A percentile compares a stretch with the other conserved stretches of the same genome.
These are phyloP conservation scores for Aschersonia sp. DNA, from an alignment of 2,329 filamentous ascomycete species.

Conservation along the genomic window DNA sequence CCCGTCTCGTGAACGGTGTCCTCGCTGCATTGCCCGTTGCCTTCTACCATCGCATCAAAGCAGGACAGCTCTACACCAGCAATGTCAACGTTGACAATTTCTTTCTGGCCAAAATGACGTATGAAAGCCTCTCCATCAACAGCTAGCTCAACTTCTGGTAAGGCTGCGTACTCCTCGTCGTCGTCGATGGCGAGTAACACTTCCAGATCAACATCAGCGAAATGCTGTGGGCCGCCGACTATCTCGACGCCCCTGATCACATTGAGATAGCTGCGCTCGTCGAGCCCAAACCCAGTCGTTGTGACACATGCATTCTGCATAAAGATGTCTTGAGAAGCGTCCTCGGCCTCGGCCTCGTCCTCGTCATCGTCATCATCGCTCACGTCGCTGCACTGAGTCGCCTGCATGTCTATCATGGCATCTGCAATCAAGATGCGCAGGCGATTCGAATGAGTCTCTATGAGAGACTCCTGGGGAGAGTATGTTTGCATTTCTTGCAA, in stretches of 20 bases:
- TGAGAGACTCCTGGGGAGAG: too few species aligned
- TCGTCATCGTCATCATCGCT: slow-evolving; percentile 1
- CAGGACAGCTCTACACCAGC: slow-evolving; percentile 6
- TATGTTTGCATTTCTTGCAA: too few species aligned
- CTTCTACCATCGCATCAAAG: slow-evolving; percentile 1
- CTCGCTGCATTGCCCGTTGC: not conserved
- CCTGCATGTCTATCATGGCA: too few species aligned
- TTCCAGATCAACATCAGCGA: slow-evolving; percentile 12
- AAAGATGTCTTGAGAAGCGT: slow-evolving; percentile 1
- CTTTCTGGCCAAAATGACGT: slow-evolving; percentile 8
- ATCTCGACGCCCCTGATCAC: slow-evolving; percentile 15
- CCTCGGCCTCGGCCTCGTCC: slow-evolving; percentile 2
- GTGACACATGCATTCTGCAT: slow-evolving; percentile 6
- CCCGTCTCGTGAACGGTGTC: not conserved
- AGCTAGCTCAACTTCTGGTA: slow-evolving; percentile 16
- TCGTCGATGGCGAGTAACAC: slow-evolving; percentile 14
- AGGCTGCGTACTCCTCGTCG: slow-evolving; percentile 7
- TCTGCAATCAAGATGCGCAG: too few species aligned
- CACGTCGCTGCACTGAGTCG: too few species aligned
- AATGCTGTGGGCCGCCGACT: slow-evolving; percentile 2
- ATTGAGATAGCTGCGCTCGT: slow-evolving; percentile 8
- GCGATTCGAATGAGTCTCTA: too few species aligned
- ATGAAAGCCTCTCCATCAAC: slow-evolving; percentile 14
- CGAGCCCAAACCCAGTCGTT: slow-evolving; percentile 5
- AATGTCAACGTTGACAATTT: slow-evolving; percentile 14